A percentile compares a stretch with the other conserved stretches of the same genome.
Evolutionary conservation across 305 asterid species (phyloP).

Genomic region (Rubia balearica): DNA sequence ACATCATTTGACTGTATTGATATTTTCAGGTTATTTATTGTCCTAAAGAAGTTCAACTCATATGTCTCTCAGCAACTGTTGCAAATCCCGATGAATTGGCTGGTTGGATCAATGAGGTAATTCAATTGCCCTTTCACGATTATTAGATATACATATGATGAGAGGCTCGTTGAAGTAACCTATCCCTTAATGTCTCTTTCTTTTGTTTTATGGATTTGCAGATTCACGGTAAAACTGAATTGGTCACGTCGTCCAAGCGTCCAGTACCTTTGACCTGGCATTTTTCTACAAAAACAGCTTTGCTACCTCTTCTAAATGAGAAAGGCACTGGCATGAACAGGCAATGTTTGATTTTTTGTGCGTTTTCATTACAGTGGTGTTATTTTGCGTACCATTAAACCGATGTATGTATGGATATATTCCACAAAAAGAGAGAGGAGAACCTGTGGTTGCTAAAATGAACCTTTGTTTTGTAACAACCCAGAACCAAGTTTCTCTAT

Average conservation of each 20-base stretch:
- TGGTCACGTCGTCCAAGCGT: slow-evolving; percentile 87
- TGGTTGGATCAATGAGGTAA: slow-evolving; percentile 99
- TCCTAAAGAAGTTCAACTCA: slow-evolving; percentile 96
- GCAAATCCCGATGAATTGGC: slow-evolving; percentile 98
- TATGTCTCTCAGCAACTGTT: slow-evolving; percentile 96
- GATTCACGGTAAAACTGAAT: slow-evolving; percentile 98
- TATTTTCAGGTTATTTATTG: slow-evolving; percentile 79
- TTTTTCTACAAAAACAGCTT: slow-evolving; percentile 74
- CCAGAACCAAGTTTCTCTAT: neutral
- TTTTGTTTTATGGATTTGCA: slow-evolving; percentile 31
- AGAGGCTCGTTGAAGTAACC: neutral
- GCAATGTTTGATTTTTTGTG: slow-evolving; percentile 32
- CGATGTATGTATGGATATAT: neutral
- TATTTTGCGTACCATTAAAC: neutral
- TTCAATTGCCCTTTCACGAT: slow-evolving; percentile 21
- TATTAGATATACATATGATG: neutral
- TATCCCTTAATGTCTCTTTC: slow-evolving; percentile 8
- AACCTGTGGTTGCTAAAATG: neutral
- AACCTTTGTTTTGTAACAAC: neutral
- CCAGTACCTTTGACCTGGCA: slow-evolving; percentile 98
- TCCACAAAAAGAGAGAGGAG: neutral
- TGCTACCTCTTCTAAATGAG: slow-evolving; percentile 82
- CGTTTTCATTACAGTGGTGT: neutral
- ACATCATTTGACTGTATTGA: slow-evolving; percentile 30
- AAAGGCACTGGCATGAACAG: slow-evolving; percentile 94